Evolutionary conservation across 2,329 filamentous ascomycete genomes (phyloP).

Genomic region (Calycina marina): DNA sequence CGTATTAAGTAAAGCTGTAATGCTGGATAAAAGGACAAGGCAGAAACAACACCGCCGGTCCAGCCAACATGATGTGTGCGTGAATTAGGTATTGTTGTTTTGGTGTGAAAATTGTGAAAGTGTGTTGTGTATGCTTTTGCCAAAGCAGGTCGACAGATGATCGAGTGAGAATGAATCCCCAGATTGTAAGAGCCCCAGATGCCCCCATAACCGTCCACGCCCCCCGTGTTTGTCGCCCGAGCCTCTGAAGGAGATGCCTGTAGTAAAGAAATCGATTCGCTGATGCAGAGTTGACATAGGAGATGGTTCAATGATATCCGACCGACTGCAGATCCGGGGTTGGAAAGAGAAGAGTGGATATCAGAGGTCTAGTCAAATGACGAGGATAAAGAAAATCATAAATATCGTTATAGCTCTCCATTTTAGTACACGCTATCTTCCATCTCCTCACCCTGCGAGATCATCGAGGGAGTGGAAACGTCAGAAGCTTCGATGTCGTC

Average conservation of each 20-base stretch:
- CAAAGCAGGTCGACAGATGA: too few relatives aligned
- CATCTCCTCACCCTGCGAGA: constrained; percentile 47
- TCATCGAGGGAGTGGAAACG: constrained; percentile 57
- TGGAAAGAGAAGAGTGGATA: constrained; percentile 22
- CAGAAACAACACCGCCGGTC: constrained; percentile 23
- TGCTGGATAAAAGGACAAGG: constrained; percentile 19
- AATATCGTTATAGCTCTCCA: constrained; percentile 19
- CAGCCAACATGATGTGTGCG: constrained; percentile 21
- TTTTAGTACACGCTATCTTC: constrained; percentile 54
- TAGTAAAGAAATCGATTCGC: constrained; percentile 9
- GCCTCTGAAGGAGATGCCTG: constrained; percentile 23
- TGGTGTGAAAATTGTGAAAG: neutral
- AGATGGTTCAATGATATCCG: constrained; percentile 7
- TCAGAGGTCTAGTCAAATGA: constrained; percentile 18
- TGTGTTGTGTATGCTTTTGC: too few relatives aligned
- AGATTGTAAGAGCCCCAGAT: constrained; percentile 21
- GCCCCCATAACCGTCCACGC: constrained; percentile 17
- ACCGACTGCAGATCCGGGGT: constrained; percentile 3
- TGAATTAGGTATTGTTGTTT: constrained; percentile 7
- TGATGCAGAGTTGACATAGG: constrained; percentile 22
- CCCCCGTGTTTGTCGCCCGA: constrained; percentile 31
- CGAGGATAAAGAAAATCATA: constrained; percentile 34
- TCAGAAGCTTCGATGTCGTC: constrained; percentile 62
- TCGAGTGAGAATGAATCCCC: too few relatives aligned
- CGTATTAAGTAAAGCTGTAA: constrained; percentile 17